A percentile compares a stretch with the other conserved stretches of the same genome.
Conservation (phyloP, 768 basidiomycete species). For the Mycena floridula region DNA sequence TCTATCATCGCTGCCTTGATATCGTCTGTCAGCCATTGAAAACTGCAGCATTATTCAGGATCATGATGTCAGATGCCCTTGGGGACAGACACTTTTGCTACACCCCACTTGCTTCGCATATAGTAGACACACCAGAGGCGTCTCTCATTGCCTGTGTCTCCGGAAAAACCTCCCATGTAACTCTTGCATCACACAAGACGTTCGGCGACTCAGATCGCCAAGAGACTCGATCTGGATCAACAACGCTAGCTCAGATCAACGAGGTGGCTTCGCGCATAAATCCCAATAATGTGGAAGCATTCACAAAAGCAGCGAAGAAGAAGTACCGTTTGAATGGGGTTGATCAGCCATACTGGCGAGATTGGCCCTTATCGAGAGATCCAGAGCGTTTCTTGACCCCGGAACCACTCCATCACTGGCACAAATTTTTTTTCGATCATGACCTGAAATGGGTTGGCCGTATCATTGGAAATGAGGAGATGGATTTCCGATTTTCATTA, state of each 20-base stretch:
- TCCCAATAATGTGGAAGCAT: not conserved
- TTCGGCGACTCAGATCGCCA: constrained; percentile 7
- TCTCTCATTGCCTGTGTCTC: not conserved
- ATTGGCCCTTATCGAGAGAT: not conserved
- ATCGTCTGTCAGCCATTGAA: constrained; percentile 4
- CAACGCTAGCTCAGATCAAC: not conserved
- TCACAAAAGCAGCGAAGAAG: too few species aligned
- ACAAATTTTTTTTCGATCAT: constrained; percentile 6
- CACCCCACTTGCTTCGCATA: constrained; percentile 5
- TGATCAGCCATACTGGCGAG: too few species aligned
- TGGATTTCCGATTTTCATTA: constrained; percentile 6
- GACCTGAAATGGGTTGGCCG: constrained; percentile 7
- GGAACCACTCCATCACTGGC: constrained; percentile 1
- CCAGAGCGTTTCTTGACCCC: not conserved
- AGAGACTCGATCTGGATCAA: not conserved
- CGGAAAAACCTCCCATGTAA: constrained; percentile 7
- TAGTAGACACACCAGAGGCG: constrained; percentile 8
- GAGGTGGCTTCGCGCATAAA: not conserved
- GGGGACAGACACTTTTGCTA: constrained; percentile 6
- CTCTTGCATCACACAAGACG: constrained; percentile 1
- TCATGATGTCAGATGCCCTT: constrained; percentile 7
- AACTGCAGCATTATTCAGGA: constrained; percentile 3
- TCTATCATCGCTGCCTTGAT: not conserved
- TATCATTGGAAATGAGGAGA: not conserved
- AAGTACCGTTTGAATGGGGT: not conserved